Base-by-base conservation (phyloP, 2,329 filamentous ascomycete species). In the Rhexocercosporidium sp. region DNA sequence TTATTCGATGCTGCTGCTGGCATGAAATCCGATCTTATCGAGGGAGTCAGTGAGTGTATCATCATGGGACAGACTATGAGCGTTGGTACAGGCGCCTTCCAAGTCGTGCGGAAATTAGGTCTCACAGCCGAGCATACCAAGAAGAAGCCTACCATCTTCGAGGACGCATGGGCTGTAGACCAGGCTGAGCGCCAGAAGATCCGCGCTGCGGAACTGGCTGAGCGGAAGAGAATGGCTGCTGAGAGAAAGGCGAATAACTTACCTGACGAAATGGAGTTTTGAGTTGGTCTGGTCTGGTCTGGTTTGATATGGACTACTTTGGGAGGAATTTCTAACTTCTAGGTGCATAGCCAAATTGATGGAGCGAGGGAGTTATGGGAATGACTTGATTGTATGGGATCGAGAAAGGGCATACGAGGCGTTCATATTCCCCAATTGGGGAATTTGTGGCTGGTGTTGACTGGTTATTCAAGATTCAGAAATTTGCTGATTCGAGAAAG, bases 21-120 rank as follows among this genome's bases (percentile, higher is more conserved):
- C 65, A 96, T 96, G 85, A 97, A 97, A 83, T 91, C 88, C 31
- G 96, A 99, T 81, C 85, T 88, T 70, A 96, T 99, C 68, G 92
- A 97, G 78, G 96, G 96, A 74, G 96, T 99, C 11, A 92, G 88
- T 64, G 96, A 99, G 81, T 96, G 94, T 80, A 98, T 99, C 77
- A 99, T 99, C 77, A 96, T 98, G 90, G 96, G 96, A 18, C 95
- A 98, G 84, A 94, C 91, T 49, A 96, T 98, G 87, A 87, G 87
- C 53, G 84, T 99, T 41, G 96, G 96, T 6, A 99, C 96, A 0
- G 96, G 96, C 4, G 91, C 92, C 1, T 96, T 98, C 85, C 90
- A 96, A 77, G 92, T 98, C 27, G 92, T 97, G 3, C 84, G 94
- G 51, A 86, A 88, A 66, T 80, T 98, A 70, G 90, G 90, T 69